Evolutionary conservation across 1,284 basidiomycete species (phyloP).

Genomic region (Trichosporon ovoides): DNA sequence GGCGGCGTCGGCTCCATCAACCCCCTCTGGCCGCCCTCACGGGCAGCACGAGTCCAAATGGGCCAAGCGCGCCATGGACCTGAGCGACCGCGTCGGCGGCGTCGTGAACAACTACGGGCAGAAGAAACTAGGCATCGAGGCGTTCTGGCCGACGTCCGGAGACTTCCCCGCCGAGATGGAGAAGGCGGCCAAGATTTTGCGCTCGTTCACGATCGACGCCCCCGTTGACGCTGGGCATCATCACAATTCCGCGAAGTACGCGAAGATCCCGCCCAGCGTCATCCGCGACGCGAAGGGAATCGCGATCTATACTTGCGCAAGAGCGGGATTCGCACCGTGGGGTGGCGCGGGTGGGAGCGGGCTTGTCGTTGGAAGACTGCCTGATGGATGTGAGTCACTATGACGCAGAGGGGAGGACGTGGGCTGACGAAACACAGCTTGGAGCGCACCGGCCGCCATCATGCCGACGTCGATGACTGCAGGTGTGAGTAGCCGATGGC

Average conservation of each 20-base stretch:
- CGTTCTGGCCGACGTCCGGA: constrained; percentile 10
- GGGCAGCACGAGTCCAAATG: not conserved
- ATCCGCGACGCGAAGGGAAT: constrained; percentile 1
- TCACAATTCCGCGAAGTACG: not conserved
- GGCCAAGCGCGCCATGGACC: not conserved
- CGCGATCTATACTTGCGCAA: constrained; percentile 4
- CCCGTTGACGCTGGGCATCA: not conserved
- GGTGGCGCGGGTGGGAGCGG: not conserved
- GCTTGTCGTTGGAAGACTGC: not conserved
- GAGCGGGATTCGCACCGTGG: not conserved
- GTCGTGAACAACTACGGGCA: constrained; percentile 6
- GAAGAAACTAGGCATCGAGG: constrained; percentile 1
- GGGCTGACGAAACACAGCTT: not conserved
- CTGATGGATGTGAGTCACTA: not conserved
- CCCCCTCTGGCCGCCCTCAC: not conserved
- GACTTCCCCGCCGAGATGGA: constrained; percentile 49
- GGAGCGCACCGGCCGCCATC: not conserved
- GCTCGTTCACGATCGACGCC: constrained; percentile 22
- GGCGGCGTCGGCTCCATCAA: not conserved
- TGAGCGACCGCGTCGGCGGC: constrained; percentile 6
- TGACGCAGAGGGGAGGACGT: too few species aligned
- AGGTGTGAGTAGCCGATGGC: not conserved
- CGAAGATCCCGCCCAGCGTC: constrained; percentile 6
- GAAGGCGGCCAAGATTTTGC: constrained; percentile 49
- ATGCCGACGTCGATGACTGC: constrained; percentile 8